Conservation (phyloP, 768 basidiomycete species). For the Terana coerulea region DNA sequence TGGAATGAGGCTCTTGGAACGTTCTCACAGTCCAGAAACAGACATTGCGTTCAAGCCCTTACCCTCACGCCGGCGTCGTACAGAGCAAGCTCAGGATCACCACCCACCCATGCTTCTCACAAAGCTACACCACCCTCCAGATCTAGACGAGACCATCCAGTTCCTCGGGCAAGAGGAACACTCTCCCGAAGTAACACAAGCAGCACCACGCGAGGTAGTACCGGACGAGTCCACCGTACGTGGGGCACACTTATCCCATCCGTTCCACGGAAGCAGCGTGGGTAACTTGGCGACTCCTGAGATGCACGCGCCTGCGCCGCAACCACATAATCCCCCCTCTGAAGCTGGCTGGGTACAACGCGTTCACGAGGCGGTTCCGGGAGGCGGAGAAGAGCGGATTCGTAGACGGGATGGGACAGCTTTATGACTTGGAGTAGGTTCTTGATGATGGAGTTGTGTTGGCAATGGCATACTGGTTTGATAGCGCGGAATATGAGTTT, state of each 20-base stretch:
- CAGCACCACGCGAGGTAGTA: neutral
- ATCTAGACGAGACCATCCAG: no score
- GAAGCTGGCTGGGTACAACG: neutral
- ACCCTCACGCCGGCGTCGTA: neutral
- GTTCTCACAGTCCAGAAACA: neutral
- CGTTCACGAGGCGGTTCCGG: neutral
- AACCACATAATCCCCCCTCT: neutral
- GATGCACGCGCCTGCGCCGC: neutral
- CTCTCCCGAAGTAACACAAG: neutral
- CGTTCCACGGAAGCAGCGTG: neutral
- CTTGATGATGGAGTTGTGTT: no score
- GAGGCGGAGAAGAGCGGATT: neutral
- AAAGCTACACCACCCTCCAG: neutral
- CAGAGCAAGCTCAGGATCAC: no score
- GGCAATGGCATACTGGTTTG: no score
- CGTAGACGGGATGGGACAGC: neutral
- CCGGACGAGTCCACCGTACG: neutral
- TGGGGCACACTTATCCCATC: neutral
- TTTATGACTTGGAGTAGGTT: no score
- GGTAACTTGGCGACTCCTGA: no score
- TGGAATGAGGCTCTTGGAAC: neutral
- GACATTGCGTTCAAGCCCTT: neutral
- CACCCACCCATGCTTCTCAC: neutral
- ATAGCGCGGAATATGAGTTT: no score
- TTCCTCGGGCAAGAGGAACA: no score